phyloP scores from a whole-genome alignment of 805 yeast genomes.

The Nadsonia fulvescens region DNA sequence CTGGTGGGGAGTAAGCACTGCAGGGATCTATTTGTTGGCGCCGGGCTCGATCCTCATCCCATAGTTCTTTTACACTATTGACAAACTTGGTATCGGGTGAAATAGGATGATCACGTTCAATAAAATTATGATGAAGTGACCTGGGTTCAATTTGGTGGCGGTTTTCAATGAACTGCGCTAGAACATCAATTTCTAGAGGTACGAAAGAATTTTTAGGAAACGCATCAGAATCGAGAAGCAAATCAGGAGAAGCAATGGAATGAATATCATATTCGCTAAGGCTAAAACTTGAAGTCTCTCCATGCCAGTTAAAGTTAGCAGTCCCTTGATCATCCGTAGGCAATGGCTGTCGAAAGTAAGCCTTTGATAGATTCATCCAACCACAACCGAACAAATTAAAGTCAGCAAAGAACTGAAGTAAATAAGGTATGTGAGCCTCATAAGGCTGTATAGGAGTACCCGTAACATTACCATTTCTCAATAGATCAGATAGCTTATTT shows the following conservation, averaged over 20 bases:
- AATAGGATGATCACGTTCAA: conserved; percentile 16
- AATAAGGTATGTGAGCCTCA: conserved; percentile 68
- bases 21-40: no score
- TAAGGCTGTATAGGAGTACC: conserved; percentile 30
- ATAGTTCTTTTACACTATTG: conserved; percentile 24
- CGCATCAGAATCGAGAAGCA: neutral
- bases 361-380: conserved; percentile 34
- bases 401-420: conserved; percentile 65
- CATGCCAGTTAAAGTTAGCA: neutral
- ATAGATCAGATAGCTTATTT: conserved; percentile 33
- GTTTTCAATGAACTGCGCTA: conserved; percentile 44
- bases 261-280: conserved; percentile 4
- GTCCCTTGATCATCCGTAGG: no score
- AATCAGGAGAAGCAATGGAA: conserved; percentile 3
- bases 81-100: conserved; percentile 10
- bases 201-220: conserved; percentile 42
- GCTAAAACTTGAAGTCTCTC: neutral
- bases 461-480: conserved; percentile 27
- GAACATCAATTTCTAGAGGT: conserved; percentile 41
- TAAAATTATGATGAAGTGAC: conserved; percentile 32
- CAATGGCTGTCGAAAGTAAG: conserved; percentile 8
- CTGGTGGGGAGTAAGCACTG: no score
- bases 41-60: conserved; percentile 28
- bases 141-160: conserved; percentile 22
- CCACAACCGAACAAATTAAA: conserved; percentile 73